Evolutionary conservation across 441 rosid genomes (phyloP).

Genomic region (Francoa sonchifolia): DNA sequence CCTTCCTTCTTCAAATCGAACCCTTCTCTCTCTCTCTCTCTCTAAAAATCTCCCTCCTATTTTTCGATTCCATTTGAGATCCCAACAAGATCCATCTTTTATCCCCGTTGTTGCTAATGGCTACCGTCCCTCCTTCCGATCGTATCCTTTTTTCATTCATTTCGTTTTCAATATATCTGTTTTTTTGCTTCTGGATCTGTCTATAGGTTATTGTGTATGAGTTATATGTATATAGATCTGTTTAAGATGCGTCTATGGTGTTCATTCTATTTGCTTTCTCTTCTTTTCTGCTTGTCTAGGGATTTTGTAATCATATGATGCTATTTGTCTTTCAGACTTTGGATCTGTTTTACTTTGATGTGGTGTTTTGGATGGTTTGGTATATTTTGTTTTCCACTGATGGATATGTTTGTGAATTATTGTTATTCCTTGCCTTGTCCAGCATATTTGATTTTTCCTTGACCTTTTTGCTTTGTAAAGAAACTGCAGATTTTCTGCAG

Average conservation of each 20-base stretch:
- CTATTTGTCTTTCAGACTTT: neutral
- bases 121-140: constrained; percentile 14
- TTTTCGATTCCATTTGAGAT: neutral
- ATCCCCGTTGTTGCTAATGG: constrained; percentile 3
- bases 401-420: too few species aligned
- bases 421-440: too few species aligned
- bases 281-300: neutral
- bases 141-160: constrained; percentile 8
- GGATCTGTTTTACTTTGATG: neutral
- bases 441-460: too few species aligned
- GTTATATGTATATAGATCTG: too few species aligned
- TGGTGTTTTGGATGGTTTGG: too few species aligned
- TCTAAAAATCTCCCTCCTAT: neutral
- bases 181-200: neutral
- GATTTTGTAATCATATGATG: too few species aligned
- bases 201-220: neutral
- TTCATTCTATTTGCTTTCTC: neutral
- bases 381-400: too few species aligned
- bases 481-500: constrained; percentile 77
- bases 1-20: neutral
- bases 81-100: neutral
- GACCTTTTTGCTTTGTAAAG: constrained; percentile 32
- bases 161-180: neutral
- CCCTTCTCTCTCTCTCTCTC: neutral
- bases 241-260: too few species aligned